Evolutionary conservation across 371 early-diverging fungal species (phyloP).

Genomic region (Cladochytrium tenue): DNA sequence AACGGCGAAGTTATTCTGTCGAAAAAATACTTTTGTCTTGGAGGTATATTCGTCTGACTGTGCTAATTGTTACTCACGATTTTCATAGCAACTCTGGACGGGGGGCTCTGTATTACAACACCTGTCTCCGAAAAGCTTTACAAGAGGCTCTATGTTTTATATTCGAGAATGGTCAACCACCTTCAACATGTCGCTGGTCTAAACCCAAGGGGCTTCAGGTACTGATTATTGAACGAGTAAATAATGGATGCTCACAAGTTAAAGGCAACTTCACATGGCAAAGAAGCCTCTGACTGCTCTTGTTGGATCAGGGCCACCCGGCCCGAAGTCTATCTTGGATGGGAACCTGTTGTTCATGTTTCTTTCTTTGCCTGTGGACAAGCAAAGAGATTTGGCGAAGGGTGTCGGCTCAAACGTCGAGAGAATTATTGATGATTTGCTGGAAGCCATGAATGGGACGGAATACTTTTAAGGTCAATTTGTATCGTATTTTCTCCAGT

Average conservation of each 20-base stretch:
- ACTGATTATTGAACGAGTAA: constrained; percentile 9
- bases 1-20: constrained; percentile 18
- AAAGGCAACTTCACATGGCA: constrained; percentile 31
- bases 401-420: constrained; percentile 84
- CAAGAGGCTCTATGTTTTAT: constrained; percentile 78
- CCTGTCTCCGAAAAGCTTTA: constrained; percentile 88
- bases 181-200: constrained; percentile 84
- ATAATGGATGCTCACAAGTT: background rate
- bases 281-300: constrained; percentile 27
- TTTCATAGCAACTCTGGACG: constrained; percentile 53
- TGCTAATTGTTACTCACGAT: background rate
- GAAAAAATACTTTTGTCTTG: constrained; percentile 31
- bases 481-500: no score
- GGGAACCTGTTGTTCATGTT: constrained; percentile 81
- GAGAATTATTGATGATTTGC: constrained; percentile 80
- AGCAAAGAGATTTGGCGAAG: constrained; percentile 83
- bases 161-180: constrained; percentile 76
- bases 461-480: constrained; percentile 77
- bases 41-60: constrained; percentile 16
- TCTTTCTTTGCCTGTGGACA: constrained; percentile 63
- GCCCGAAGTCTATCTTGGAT: constrained; percentile 68
- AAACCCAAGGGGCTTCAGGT: constrained; percentile 83
- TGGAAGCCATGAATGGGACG: constrained; percentile 66
- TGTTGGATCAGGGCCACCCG: constrained; percentile 38
- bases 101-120: constrained; percentile 69